Evolutionary conservation across 75 land plant species (phyloP), one percentile per base, ranked within the genome.

Genomic region (Cryptomeria japonica): DNA sequence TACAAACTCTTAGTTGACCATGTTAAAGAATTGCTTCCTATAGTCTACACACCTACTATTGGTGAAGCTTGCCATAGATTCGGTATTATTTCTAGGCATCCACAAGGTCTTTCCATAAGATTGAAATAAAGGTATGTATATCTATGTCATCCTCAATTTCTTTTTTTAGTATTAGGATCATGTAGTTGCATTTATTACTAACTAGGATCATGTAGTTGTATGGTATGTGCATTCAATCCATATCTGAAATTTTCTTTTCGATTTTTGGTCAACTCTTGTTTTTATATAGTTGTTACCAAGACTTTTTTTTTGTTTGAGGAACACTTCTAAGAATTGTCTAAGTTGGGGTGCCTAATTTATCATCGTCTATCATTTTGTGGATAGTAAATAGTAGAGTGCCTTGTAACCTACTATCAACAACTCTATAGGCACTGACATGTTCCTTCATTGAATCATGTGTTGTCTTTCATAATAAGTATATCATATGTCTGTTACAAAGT

Each of bases 1-100:
- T 92, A 88, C 88, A 92, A 92, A 64, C 93, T 92, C 58, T 78
- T 91, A 86, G 91, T 92, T 53, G 92, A 92, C 84, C 90, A 92
- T 84, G 93, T 92, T 39, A 90, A 91, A 70, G 93, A 92, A 84
- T 84, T 92, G 90, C 90, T 92, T 78, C 93, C 92, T 44, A 91
- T 92, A 79, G 93, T 92, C 37, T 92, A 92, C 84, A 92, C 92
- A 41, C 92, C 92, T 9, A 88, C 87, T 49, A 90, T 88, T 38
- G 93, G 93, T 2, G 93, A 92, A 73, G 93, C 92, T 42, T 92
- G 93, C 88, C 93, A 92, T 34, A 92, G 91, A 83, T 91, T 91
- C 79, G 93, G 92, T 61, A 80, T 85, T 44, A 91, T 92, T 72
- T 92, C 91, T 53, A 85, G 93, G 42, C 88, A 88, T 68, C 92